Conservation (phyloP, 495 filamentous ascomycete species). For the Neurospora africana region DNA sequence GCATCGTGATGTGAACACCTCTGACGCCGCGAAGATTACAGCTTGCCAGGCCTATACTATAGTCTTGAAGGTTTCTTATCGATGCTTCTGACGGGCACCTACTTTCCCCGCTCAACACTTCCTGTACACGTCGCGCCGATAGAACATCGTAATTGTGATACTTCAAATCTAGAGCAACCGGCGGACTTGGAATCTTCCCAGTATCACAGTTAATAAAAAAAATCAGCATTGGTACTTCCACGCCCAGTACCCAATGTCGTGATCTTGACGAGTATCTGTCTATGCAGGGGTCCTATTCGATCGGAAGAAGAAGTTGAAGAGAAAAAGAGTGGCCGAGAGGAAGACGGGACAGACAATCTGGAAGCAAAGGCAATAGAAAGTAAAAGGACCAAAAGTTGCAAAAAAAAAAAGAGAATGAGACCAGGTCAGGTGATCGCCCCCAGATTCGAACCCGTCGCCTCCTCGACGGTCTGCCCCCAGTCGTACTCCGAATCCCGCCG, state of each 20-base stretch:
- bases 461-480: neutral
- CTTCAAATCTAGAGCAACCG: neutral
- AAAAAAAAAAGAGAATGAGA: neutral
- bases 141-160: neutral
- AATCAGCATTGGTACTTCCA: neutral
- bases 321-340: neutral
- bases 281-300: neutral
- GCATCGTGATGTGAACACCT: neutral
- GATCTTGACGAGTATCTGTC: neutral
- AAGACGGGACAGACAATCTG: no score
- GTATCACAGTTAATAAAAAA: no score
- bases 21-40: neutral
- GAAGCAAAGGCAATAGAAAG: no score
- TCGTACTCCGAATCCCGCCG: neutral
- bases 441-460: neutral
- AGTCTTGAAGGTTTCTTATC: neutral
- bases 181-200: neutral
- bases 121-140: neutral
- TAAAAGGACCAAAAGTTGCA: no score
- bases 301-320: neutral
- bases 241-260: neutral
- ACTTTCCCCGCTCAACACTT: neutral
- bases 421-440: neutral
- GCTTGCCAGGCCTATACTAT: neutral
- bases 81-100: neutral